A percentile compares a stretch with the other conserved stretches of the same genome.
These are phyloP conservation scores for Silybum marianum DNA, from an alignment of 129 eudicot species.

Conservation along the genomic window DNA sequence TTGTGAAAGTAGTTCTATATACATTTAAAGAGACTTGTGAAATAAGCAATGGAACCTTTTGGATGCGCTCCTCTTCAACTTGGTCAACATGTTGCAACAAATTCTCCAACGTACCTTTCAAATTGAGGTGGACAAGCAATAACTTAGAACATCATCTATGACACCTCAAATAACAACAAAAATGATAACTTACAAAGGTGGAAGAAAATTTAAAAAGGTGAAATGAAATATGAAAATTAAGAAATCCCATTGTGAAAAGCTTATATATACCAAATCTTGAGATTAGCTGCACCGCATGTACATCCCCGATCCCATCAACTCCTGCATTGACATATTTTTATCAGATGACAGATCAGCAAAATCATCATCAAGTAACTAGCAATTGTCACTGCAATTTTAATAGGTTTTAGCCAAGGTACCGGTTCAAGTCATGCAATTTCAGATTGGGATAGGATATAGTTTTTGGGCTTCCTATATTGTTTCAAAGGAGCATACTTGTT, in stretches of 20 bases:
- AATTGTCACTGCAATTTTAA: background rate
- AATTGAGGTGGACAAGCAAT: constrained; percentile 21
- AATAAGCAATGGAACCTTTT: constrained; percentile 52
- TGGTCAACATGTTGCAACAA: constrained; percentile 70
- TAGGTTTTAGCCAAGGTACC: background rate
- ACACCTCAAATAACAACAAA: background rate
- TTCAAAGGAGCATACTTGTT: background rate
- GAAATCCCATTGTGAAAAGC: background rate
- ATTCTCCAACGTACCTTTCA: constrained; percentile 77
- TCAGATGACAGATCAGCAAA: background rate
- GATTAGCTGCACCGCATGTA: constrained; percentile 79
- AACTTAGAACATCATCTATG: constrained; percentile 22
- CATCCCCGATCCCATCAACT: constrained; percentile 91
- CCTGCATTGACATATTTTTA: constrained; percentile 48
- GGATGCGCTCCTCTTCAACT: constrained; percentile 71
- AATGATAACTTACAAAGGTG: constrained; percentile 4
- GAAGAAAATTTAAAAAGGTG: background rate
- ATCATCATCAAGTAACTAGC: background rate
- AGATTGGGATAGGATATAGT: background rate
- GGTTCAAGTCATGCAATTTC: background rate
- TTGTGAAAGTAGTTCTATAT: background rate
- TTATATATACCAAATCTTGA: constrained; percentile 66
- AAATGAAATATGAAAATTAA: background rate
- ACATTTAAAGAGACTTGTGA: background rate
- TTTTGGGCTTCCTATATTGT: background rate